Percentiles rank a stretch among this genome's conserved stretches.
These are phyloP conservation scores for Pelomyxa schiedti DNA, from an alignment of 78 protist species.

Conservation along the genomic window DNA sequence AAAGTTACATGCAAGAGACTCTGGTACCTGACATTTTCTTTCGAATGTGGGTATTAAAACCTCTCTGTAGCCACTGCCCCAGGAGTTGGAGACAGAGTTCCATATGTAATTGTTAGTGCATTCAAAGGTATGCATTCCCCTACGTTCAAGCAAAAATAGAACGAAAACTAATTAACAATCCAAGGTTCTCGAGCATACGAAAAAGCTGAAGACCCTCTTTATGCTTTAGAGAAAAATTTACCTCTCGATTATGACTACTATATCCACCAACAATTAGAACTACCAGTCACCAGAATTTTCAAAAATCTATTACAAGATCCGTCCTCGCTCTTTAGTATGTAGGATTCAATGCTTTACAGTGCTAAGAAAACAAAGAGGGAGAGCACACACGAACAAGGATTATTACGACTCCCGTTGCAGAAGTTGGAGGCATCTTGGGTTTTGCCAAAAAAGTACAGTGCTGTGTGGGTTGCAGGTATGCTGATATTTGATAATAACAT, in stretches of 20 bases:
- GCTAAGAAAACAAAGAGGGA: slow-evolving; percentile 29
- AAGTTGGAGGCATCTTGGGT: slow-evolving; percentile 62
- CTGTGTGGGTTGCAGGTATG: slow-evolving; percentile 67
- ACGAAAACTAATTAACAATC: slow-evolving; percentile 2
- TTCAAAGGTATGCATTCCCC: no score
- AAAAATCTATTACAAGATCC: slow-evolving; percentile 72
- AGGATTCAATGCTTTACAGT: not conserved
- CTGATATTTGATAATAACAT: not conserved
- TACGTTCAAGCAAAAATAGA: no score
- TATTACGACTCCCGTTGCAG: slow-evolving; percentile 37
- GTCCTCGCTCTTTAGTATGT: slow-evolving; percentile 15
- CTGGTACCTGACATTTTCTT: slow-evolving; percentile 9
- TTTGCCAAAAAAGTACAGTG: slow-evolving; percentile 32
- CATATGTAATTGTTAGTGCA: slow-evolving; percentile 93
- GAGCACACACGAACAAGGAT: slow-evolving; percentile 87
- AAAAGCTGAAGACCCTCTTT: slow-evolving; percentile 97
- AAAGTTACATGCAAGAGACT: slow-evolving; percentile 90
- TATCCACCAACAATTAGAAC: slow-evolving; percentile 86
- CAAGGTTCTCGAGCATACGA: slow-evolving; percentile 92
- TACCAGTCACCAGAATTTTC: slow-evolving; percentile 88
- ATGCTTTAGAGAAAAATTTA: slow-evolving; percentile 86
- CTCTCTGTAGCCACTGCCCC: slow-evolving; percentile 78
- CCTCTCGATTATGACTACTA: slow-evolving; percentile 94
- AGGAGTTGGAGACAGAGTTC: slow-evolving; percentile 96
- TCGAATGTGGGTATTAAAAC: not conserved